Evolutionary conservation across 257 asterid genomes (phyloP).

Genomic region (Fraxinus cuspidata): DNA sequence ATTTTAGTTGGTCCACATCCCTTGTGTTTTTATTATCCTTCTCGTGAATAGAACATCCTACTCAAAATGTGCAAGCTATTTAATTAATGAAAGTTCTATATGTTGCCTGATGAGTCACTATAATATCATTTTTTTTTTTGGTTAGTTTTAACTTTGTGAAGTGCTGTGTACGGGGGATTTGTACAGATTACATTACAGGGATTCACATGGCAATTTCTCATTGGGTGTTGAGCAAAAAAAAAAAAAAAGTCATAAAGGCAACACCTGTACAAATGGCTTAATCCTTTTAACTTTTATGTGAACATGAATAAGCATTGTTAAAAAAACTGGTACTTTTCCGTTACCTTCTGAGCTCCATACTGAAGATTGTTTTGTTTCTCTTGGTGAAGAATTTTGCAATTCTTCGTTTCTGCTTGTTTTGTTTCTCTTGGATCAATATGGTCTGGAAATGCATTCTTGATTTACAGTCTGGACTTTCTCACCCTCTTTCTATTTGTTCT

Average conservation of each 20-base stretch:
- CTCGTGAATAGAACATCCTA: too few species aligned
- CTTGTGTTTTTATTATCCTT: background rate
- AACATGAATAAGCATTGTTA: background rate
- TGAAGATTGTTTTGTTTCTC: background rate
- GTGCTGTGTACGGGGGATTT: too few species aligned
- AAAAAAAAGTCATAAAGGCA: too few species aligned
- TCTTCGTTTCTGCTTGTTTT: background rate
- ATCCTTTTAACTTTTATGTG: background rate
- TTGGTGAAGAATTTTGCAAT: background rate
- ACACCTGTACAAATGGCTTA: too few species aligned
- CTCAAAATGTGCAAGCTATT: background rate
- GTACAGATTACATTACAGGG: too few species aligned
- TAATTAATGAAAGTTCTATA: too few species aligned
- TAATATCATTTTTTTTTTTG: too few species aligned
- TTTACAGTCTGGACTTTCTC: background rate
- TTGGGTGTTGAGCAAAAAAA: too few species aligned
- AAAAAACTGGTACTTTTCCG: background rate
- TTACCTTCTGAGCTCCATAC: background rate
- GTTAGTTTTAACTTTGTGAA: background rate
- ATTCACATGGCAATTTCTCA: too few species aligned
- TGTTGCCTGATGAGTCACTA: background rate
- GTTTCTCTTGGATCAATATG: background rate
- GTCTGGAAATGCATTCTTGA: conserved; percentile 5
- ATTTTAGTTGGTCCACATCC: background rate
- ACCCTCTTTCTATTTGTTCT: background rate